phyloP scores from a whole-genome alignment of 148 eudicot genomes.

The Vaccinium vitisidaea region DNA sequence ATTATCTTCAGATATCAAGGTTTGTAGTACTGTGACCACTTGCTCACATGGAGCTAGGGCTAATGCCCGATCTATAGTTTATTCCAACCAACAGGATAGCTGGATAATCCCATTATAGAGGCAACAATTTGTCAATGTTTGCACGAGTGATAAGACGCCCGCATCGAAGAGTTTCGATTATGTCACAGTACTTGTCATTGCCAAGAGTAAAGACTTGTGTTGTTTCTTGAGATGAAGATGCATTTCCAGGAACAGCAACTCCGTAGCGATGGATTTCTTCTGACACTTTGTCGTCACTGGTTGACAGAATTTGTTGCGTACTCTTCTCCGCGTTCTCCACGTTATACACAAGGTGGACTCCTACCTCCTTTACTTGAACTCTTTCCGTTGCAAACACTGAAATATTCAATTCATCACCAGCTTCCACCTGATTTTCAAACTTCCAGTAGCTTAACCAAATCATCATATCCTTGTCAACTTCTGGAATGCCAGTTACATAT shows the following conservation, averaged over 20 bases:
- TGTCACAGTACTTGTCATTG: too few relatives aligned
- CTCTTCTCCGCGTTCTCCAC: background rate
- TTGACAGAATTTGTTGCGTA: too few relatives aligned
- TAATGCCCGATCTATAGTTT: too few relatives aligned
- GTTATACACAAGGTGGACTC: background rate
- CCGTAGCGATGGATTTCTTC: too few relatives aligned
- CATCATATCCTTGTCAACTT: background rate
- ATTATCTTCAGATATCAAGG: too few relatives aligned
- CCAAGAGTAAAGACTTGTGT: background rate
- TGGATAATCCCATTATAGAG: too few relatives aligned
- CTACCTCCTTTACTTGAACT: background rate
- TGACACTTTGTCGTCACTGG: too few relatives aligned
- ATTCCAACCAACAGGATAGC: background rate
- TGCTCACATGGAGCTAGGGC: background rate
- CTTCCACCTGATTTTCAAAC: conserved; percentile 6
- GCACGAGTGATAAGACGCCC: background rate
- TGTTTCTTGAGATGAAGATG: background rate
- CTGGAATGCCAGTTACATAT: background rate
- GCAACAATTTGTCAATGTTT: too few relatives aligned
- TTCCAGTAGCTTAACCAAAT: conserved; percentile 10
- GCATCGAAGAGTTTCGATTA: background rate
- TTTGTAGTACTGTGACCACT: too few relatives aligned
- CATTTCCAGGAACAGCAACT: background rate
- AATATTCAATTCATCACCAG: conserved; percentile 11
- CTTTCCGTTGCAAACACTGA: background rate